phyloP scores from a whole-genome alignment of 371 early-diverging fungal genomes.

The Mucor circinelloides region DNA sequence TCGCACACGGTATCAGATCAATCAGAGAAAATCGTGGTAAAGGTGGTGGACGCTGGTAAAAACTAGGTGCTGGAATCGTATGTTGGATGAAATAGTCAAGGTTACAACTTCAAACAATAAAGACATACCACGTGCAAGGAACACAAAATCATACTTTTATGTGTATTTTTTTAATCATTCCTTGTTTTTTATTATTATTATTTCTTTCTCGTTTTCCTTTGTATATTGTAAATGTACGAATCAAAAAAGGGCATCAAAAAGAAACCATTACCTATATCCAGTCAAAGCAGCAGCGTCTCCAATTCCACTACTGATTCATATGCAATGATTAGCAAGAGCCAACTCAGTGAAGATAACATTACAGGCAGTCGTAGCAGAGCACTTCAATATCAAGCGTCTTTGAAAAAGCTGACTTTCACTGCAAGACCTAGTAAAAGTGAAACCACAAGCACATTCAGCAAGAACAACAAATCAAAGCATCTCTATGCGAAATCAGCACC shows the following conservation, averaged over 20 bases:
- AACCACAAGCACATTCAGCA: background rate
- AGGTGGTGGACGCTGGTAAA: background rate
- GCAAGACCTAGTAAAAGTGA: conserved; percentile 6
- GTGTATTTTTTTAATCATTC: background rate
- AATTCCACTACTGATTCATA: background rate
- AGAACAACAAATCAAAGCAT: background rate
- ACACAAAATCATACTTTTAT: background rate
- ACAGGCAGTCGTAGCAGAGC: background rate
- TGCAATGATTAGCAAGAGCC: background rate
- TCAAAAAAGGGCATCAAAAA: background rate
- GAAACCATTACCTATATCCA: background rate
- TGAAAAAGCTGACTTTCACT: background rate
- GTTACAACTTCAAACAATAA: conserved; percentile 4
- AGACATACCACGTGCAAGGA: conserved; percentile 6
- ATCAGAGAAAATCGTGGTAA: background rate
- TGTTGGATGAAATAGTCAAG: background rate
- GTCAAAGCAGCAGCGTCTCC: background rate
- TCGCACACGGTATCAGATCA: background rate
- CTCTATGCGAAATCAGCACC: background rate
- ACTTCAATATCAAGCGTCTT: background rate
- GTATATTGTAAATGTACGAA: background rate
- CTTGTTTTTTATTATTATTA: background rate
- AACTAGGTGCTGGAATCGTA: background rate
- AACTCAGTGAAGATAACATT: background rate
- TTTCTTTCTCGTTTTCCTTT: background rate